These are phyloP conservation scores for Sclerotinia spermophila DNA, from an alignment of 2,329 filamentous ascomycete species.

Conservation along the genomic window DNA sequence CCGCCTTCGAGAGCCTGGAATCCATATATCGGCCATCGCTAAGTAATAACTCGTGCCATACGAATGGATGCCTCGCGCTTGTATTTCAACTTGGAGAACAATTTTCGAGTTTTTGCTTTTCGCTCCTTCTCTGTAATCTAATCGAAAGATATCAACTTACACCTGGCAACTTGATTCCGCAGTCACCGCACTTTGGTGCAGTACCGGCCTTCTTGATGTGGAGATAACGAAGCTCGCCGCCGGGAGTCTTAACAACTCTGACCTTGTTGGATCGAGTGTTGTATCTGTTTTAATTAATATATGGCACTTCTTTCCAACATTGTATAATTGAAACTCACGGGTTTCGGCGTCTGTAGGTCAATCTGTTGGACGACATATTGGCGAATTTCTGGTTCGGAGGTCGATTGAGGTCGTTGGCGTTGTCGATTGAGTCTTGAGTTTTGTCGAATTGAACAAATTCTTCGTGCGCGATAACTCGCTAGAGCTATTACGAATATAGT, in stretches of 20 bases:
- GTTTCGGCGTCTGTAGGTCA: slow-evolving; percentile 63
- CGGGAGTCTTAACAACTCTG: slow-evolving; percentile 92
- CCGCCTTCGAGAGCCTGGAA: not conserved
- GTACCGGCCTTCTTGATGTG: slow-evolving; percentile 99
- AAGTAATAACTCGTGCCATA: not conserved
- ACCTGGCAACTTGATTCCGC: slow-evolving; percentile 93
- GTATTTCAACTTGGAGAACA: not conserved
- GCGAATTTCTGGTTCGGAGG: slow-evolving; percentile 35
- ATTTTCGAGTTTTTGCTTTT: not conserved
- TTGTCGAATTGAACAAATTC: slow-evolving; percentile 15
- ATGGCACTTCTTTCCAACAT: slow-evolving; percentile 12
- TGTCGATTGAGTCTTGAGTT: slow-evolving; percentile 16
- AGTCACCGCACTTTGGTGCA: slow-evolving; percentile 98
- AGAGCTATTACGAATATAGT: slow-evolving; percentile 14
- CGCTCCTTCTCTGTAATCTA: not conserved
- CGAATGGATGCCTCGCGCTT: not conserved
- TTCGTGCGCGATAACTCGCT: slow-evolving; percentile 16
- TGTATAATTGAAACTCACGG: slow-evolving; percentile 52
- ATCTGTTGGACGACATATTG: slow-evolving; percentile 52
- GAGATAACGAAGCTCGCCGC: slow-evolving; percentile 90
- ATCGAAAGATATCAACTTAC: slow-evolving; percentile 60
- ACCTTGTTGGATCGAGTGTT: slow-evolving; percentile 98
- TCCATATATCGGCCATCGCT: not conserved
- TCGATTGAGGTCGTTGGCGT: slow-evolving; percentile 34
- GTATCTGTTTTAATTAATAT: slow-evolving; percentile 59